Evolutionary conservation across 2,329 filamentous ascomycete genomes (phyloP).

Genomic region (Claviceps humidiphila): DNA sequence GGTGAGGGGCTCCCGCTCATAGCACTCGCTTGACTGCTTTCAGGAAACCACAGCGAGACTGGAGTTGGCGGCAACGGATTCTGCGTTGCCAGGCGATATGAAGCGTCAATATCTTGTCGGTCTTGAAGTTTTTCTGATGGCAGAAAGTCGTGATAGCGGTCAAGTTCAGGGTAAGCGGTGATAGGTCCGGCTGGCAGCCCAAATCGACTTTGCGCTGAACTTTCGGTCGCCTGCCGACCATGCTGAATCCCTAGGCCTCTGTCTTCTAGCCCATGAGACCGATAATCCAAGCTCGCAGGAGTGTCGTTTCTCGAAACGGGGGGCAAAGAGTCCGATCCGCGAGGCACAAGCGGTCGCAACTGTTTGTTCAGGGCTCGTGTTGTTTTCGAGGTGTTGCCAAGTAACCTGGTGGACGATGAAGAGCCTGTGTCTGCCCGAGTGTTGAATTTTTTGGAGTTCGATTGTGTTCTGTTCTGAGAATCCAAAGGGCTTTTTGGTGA

Average conservation of each 20-base stretch:
- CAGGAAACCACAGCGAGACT: constrained; percentile 38
- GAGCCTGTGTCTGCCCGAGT: constrained; percentile 20
- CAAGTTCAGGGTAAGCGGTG: constrained; percentile 45
- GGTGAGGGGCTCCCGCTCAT: constrained; percentile 63
- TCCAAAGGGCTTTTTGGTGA: constrained; percentile 15
- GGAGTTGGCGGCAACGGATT: constrained; percentile 55
- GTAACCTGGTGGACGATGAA: constrained; percentile 20
- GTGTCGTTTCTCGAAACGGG: constrained; percentile 25
- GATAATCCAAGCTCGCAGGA: constrained; percentile 23
- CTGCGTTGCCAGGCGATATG: constrained; percentile 46
- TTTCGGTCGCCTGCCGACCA: constrained; percentile 29
- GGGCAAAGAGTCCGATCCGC: constrained; percentile 28
- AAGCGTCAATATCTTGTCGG: constrained; percentile 29
- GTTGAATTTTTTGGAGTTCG: constrained; percentile 18
- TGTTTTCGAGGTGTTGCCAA: constrained; percentile 23
- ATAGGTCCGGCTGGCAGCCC: constrained; percentile 31
- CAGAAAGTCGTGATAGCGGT: constrained; percentile 41
- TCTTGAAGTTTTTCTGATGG: constrained; percentile 22
- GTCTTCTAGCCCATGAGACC: constrained; percentile 24
- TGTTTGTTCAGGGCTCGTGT: neutral
- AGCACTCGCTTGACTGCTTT: constrained; percentile 41
- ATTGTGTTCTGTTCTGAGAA: constrained; percentile 25
- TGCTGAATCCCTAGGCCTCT: constrained; percentile 20
- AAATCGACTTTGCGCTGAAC: constrained; percentile 29
- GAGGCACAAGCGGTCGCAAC: neutral